Percentiles rank a stretch among this genome's conserved stretches.
Conservation (phyloP, 2,329 filamentous ascomycete species). For the Aspergillus candidus region DNA sequence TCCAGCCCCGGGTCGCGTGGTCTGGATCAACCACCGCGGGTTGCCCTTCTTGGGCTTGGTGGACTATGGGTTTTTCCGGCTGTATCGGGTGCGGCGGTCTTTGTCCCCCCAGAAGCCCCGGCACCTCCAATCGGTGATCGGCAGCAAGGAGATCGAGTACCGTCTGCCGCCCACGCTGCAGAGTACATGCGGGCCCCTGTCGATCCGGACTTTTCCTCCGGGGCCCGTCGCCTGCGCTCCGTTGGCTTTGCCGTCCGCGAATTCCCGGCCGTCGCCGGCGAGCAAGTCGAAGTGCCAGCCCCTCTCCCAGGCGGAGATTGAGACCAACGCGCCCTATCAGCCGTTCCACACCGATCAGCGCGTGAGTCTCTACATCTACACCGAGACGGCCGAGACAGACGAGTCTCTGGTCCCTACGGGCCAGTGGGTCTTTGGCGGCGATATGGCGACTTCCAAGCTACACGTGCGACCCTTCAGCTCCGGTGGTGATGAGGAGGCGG, state of each 20-base stretch:
- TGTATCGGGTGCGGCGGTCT: constrained; percentile 39
- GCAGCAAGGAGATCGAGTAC: constrained; percentile 59
- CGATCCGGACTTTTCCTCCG: constrained; percentile 52
- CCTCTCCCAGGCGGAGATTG: constrained; percentile 78
- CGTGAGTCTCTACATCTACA: constrained; percentile 68
- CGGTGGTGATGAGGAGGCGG: constrained; percentile 33
- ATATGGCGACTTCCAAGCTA: constrained; percentile 44
- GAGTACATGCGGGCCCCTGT: constrained; percentile 51
- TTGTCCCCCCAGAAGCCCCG: constrained; percentile 50
- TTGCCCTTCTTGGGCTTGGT: constrained; percentile 40
- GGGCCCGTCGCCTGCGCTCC: constrained; percentile 29
- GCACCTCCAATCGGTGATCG: constrained; percentile 48
- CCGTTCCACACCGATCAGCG: constrained; percentile 90
- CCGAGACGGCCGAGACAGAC: constrained; percentile 30
- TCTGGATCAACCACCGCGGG: constrained; percentile 42
- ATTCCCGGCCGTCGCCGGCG: constrained; percentile 39
- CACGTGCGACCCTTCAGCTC: constrained; percentile 41
- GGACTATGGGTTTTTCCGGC: constrained; percentile 40
- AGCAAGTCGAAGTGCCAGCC: constrained; percentile 43
- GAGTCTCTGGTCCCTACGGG: constrained; percentile 32
- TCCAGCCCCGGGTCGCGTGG: constrained; percentile 38
- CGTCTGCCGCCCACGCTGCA: constrained; percentile 60
- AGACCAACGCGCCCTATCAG: constrained; percentile 91
- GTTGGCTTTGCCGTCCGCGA: constrained; percentile 37
- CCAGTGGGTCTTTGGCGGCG: constrained; percentile 51